phyloP scores from a whole-genome alignment of 1,284 basidiomycete genomes.

The Pascua sp. region DNA sequence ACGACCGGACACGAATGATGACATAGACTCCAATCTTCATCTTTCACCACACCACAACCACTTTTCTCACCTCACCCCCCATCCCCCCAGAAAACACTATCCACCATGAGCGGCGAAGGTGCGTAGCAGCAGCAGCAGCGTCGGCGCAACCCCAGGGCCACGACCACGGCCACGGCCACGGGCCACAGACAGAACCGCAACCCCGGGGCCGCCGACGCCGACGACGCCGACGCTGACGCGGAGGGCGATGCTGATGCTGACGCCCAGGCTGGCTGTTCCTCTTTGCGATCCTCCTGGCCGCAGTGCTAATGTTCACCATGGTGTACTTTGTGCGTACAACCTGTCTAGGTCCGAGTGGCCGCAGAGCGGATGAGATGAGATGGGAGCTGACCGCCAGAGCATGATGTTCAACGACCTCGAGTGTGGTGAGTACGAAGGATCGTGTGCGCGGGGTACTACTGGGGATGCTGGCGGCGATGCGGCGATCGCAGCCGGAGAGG shows the following conservation, averaged over 20 bases:
- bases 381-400: conserved; percentile 60
- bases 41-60: no score
- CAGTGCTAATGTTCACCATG: conserved; percentile 90
- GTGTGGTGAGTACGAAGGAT: conserved; percentile 56
- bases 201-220: no score
- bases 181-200: no score
- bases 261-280: conserved; percentile 87
- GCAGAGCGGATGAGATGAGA: not conserved
- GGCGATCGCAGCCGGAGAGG: no score
- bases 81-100: not conserved
- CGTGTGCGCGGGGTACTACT: not conserved
- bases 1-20: no score
- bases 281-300: conserved; percentile 87
- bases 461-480: no score
- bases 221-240: not conserved
- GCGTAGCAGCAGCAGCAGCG: conserved; percentile 11
- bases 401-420: conserved; percentile 99
- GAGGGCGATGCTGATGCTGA: not conserved
- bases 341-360: no score
- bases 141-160: no score
- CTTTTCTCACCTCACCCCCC: no score
- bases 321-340: conserved; percentile 90
- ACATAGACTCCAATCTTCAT: no score
- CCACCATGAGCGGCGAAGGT: conserved; percentile 48
- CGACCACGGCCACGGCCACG: not conserved